phyloP scores from a whole-genome alignment of 1,284 basidiomycete genomes.

The Phenoliferia sp. region DNA sequence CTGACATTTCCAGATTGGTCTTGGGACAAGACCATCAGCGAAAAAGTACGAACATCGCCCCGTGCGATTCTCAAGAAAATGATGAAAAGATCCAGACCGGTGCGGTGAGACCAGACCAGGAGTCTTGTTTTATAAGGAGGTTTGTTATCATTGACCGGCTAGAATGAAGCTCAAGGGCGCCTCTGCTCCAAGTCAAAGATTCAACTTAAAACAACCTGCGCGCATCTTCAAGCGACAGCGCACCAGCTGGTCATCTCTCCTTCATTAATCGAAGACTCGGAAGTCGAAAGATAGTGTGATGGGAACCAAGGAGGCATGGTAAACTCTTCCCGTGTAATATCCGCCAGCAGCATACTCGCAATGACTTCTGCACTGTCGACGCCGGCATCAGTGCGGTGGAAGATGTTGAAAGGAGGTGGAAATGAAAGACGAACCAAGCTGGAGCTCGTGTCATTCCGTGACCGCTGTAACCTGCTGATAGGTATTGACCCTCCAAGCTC shows the following conservation, averaged over 20 bases:
- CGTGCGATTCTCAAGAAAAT: too few relatives aligned
- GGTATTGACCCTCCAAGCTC: constrained; percentile 55
- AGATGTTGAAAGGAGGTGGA: constrained; percentile 3
- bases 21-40: too few relatives aligned
- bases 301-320: constrained; percentile 59
- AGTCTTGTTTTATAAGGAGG: too few relatives aligned
- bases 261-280: neutral
- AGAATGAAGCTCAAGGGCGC: too few relatives aligned
- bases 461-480: constrained; percentile 68
- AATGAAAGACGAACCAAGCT: constrained; percentile 53
- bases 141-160: too few relatives aligned
- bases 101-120: too few relatives aligned
- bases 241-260: neutral
- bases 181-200: too few relatives aligned
- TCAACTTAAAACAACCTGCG: neutral
- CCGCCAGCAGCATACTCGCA: constrained; percentile 58
- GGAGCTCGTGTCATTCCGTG: constrained; percentile 77
- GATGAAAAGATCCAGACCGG: too few relatives aligned
- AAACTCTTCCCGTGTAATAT: constrained; percentile 52
- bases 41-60: too few relatives aligned
- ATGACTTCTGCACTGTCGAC: constrained; percentile 58
- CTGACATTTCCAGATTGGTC: too few relatives aligned
- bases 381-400: neutral
- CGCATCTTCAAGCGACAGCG: neutral
- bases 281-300: constrained; percentile 53